Percentiles rank a stretch among this genome's conserved stretches.
Conservation (phyloP, 331 rosid species). For the Malus hybrid region DNA sequence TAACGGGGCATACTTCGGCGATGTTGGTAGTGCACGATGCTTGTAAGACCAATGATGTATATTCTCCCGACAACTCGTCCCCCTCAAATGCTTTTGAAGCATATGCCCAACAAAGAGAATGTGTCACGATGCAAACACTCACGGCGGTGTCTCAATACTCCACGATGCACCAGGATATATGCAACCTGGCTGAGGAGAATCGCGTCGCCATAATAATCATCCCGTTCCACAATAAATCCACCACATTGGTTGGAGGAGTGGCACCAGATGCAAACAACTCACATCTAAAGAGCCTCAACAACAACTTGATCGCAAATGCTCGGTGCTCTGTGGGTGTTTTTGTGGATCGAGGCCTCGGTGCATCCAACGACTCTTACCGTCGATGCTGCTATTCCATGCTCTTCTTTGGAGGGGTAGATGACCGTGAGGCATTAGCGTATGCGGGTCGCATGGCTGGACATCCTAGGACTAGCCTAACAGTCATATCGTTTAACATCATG, state of each 20-base stretch:
- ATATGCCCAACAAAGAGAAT: background rate
- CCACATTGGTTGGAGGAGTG: background rate
- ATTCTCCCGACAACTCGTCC: background rate
- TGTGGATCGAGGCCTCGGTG: constrained; percentile 15
- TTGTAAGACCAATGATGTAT: background rate
- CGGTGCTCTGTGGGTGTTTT: constrained; percentile 24
- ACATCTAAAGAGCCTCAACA: constrained; percentile 1
- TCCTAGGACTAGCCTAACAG: constrained; percentile 5
- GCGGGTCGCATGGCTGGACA: constrained; percentile 19
- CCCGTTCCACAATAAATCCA: constrained; percentile 19
- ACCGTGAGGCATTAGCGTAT: constrained; percentile 28
- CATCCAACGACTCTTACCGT: background rate
- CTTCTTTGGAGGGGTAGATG: constrained; percentile 32
- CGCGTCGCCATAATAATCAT: constrained; percentile 9
- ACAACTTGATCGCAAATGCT: constrained; percentile 13
- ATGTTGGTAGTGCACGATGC: constrained; percentile 32
- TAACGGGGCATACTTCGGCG: constrained; percentile 27
- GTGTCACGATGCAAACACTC: constrained; percentile 11
- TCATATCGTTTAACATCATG: constrained; percentile 9
- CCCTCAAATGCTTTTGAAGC: constrained; percentile 6
- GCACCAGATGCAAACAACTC: background rate
- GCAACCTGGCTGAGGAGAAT: constrained; percentile 26
- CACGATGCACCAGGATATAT: constrained; percentile 33
- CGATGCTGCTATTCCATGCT: constrained; percentile 5
- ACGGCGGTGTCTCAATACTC: constrained; percentile 22